Evolutionary conservation across 495 filamentous ascomycete species (phyloP).

Genomic region (Daldinia concentrica): DNA sequence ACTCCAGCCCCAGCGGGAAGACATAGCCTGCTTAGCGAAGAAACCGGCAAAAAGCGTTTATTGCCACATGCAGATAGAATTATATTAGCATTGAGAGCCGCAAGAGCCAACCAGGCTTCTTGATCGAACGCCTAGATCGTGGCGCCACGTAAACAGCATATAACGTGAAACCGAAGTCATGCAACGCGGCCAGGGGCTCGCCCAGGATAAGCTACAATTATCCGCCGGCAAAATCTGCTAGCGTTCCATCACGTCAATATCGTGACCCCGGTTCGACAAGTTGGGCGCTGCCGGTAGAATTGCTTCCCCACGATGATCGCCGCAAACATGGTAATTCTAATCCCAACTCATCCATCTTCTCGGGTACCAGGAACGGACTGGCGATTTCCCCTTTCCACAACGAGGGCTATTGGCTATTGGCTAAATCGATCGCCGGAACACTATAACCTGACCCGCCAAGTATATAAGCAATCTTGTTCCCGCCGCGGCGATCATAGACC

Average conservation of each 20-base stretch:
- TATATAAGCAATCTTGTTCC: slow-evolving; percentile 33
- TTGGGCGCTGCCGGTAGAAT: slow-evolving; percentile 36
- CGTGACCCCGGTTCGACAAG: slow-evolving; percentile 29
- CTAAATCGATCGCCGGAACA: slow-evolving; percentile 1
- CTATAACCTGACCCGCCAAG: neutral
- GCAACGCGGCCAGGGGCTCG: slow-evolving; percentile 18
- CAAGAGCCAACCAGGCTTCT: slow-evolving; percentile 25
- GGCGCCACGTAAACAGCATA: slow-evolving; percentile 28
- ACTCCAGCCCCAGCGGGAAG: neutral
- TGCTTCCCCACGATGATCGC: slow-evolving; percentile 38
- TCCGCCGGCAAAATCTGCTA: slow-evolving; percentile 39
- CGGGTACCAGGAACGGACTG: slow-evolving; percentile 42
- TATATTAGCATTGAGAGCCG: slow-evolving; percentile 34
- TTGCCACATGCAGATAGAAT: slow-evolving; percentile 13
- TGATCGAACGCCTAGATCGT: slow-evolving; percentile 14
- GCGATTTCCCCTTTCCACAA: slow-evolving; percentile 28
- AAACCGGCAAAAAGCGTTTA: slow-evolving; percentile 33
- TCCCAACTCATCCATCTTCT: slow-evolving; percentile 25
- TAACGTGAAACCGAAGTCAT: slow-evolving; percentile 31
- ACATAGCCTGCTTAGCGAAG: slow-evolving; percentile 26
- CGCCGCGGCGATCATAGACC: slow-evolving; percentile 27
- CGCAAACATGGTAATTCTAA: slow-evolving; percentile 29
- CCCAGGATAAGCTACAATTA: slow-evolving; percentile 28
- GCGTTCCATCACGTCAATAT: slow-evolving; percentile 29
- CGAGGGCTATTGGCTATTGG: slow-evolving; percentile 21